Evolutionary conservation across 176 grass and related monocot species (phyloP).

Genomic region (Lolium rigidum): DNA sequence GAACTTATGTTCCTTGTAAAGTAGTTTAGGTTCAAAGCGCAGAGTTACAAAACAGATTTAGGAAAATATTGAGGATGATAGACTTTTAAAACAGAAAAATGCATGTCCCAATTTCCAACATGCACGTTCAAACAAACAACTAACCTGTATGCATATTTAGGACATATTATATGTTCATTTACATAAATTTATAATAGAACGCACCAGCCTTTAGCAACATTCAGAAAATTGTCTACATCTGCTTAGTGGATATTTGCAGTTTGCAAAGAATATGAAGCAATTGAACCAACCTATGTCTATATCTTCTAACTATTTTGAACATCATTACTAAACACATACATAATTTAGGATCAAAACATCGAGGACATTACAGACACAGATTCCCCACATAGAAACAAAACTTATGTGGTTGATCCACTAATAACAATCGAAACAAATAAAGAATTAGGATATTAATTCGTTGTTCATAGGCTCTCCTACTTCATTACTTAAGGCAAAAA

Average conservation of each 20-base stretch:
- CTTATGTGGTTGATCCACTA: neutral
- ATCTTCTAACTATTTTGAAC: slow-evolving; percentile 21
- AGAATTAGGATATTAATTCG: neutral
- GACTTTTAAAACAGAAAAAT: slow-evolving; percentile 13
- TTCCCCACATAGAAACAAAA: neutral
- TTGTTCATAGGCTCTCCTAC: neutral
- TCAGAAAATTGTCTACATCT: slow-evolving; percentile 23
- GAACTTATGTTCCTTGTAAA: slow-evolving; percentile 26
- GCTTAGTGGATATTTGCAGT: neutral
- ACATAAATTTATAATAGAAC: neutral
- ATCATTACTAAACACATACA: neutral
- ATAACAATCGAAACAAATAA: slow-evolving; percentile 9
- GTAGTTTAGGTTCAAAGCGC: neutral
- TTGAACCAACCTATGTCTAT: slow-evolving; percentile 15
- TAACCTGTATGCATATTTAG: neutral
- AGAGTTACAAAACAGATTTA: neutral
- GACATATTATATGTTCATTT: neutral
- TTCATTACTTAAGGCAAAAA: neutral
- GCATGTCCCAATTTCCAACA: slow-evolving; percentile 12
- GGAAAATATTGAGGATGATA: neutral
- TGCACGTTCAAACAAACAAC: neutral
- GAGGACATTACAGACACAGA: neutral
- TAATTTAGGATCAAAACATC: neutral
- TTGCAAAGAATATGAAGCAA: slow-evolving; percentile 22
- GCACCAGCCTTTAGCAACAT: neutral